Conservation (phyloP, 306 rosid genomes). For the Quercus parvula region DNA sequence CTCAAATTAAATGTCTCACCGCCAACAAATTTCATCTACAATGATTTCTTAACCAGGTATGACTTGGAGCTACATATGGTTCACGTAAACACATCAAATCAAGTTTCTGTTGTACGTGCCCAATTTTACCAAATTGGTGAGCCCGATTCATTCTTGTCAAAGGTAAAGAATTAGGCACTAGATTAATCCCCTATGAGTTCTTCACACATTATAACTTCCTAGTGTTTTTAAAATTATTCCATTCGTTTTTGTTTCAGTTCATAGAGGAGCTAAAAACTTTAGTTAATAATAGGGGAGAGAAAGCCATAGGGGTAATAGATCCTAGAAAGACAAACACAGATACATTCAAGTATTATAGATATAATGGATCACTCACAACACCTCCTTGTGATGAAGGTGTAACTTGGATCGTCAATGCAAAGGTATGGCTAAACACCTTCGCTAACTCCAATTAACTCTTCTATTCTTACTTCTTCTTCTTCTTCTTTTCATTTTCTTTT, state of each 20-base stretch:
- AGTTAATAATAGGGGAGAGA: conserved; percentile 22
- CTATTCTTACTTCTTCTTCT: neutral
- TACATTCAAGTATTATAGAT: conserved; percentile 53
- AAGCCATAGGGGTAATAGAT: conserved; percentile 36
- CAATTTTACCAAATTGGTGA: conserved; percentile 40
- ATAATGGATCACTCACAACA: conserved; percentile 65
- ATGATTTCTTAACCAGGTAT: conserved; percentile 28
- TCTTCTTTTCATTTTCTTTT: too few relatives aligned
- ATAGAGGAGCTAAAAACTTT: conserved; percentile 22
- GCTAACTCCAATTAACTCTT: neutral
- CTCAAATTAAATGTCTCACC: neutral
- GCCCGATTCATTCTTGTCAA: conserved; percentile 40
- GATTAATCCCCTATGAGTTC: too few relatives aligned
- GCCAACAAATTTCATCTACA: neutral
- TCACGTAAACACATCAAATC: conserved; percentile 32
- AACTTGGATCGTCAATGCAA: conserved; percentile 57
- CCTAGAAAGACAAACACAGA: conserved; percentile 35
- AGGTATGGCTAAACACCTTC: conserved; percentile 27
- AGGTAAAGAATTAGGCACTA: conserved; percentile 27
- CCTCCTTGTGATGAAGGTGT: conserved; percentile 82
- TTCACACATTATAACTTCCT: neutral
- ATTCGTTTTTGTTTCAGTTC: conserved; percentile 31
- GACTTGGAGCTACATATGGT: conserved; percentile 75
- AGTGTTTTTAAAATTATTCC: neutral
- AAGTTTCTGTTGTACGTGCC: conserved; percentile 45